Evolutionary conservation across 805 yeast species (phyloP).

Genomic region (Pichia ethanolica): DNA sequence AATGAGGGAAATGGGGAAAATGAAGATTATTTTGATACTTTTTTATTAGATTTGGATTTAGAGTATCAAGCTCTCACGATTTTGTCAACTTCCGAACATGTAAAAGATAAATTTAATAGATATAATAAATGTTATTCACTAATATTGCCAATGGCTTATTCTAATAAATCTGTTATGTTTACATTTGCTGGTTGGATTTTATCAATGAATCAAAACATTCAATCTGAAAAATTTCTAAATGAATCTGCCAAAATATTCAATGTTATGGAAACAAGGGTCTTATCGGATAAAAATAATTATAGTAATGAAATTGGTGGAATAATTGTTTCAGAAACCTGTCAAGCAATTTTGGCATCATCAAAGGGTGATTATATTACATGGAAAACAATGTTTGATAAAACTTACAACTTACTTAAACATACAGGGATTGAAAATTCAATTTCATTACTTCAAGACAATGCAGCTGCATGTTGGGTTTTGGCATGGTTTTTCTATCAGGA

Average conservation of each 20-base stretch:
- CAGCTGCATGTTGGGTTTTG: background rate
- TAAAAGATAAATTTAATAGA: background rate
- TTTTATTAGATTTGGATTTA: background rate
- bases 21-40: background rate
- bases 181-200: slow-evolving; percentile 5
- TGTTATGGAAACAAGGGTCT: no score
- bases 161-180: background rate
- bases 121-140: background rate
- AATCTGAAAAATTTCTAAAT: background rate
- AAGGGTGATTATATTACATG: background rate
- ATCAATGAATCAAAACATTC: background rate
- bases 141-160: background rate
- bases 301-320: background rate
- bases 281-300: background rate
- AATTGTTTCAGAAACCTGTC: background rate
- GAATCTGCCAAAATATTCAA: background rate
- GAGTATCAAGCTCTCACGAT: slow-evolving; percentile 1
- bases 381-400: background rate
- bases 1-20: background rate
- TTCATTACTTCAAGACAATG: background rate
- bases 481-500: slow-evolving; percentile 4
- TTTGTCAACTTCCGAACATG: background rate
- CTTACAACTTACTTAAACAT: background rate
- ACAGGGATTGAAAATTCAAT: background rate
- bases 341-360: background rate